Evolutionary conservation across 2,329 filamentous ascomycete genomes (phyloP).

Genomic region (Camillea tinctor): DNA sequence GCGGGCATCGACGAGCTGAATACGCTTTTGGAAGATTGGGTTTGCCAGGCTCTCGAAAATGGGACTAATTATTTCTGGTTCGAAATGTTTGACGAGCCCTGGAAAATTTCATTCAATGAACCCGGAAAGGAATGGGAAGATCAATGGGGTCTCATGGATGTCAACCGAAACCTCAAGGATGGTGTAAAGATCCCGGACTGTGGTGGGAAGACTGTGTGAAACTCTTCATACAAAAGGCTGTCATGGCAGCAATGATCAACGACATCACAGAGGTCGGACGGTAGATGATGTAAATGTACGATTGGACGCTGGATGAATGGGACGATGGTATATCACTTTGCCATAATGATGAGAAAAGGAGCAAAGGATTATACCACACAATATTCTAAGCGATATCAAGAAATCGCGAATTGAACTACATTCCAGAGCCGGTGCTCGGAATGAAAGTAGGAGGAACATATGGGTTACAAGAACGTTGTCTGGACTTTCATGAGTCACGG

Average conservation of each 20-base stretch:
- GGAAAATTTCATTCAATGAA: conserved; percentile 77
- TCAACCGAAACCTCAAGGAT: conserved; percentile 77
- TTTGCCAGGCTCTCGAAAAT: conserved; percentile 76
- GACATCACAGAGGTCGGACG: not conserved
- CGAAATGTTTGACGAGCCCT: conserved; percentile 93
- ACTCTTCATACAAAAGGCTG: not conserved
- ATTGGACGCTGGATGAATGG: not conserved
- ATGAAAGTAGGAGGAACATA: not conserved
- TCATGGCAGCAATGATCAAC: not conserved
- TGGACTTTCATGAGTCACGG: not conserved
- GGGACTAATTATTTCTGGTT: conserved; percentile 97
- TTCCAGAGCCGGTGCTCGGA: not conserved
- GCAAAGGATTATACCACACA: not conserved
- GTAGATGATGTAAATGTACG: not conserved
- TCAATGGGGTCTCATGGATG: conserved; percentile 90
- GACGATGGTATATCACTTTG: not conserved
- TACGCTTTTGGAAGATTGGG: conserved; percentile 79
- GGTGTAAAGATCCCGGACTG: conserved; percentile 88
- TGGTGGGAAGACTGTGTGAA: conserved; percentile 64
- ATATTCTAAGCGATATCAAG: not conserved
- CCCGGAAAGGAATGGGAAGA: conserved; percentile 80
- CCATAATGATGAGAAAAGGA: not conserved
- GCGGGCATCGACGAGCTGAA: conserved; percentile 82
- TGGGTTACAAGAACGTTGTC: not conserved
- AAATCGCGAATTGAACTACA: not conserved